Percentiles rank a stretch among this genome's conserved stretches.
phyloP scores from a whole-genome alignment of 2,329 filamentous ascomycete genomes.

The Helicocarpus griseus region DNA sequence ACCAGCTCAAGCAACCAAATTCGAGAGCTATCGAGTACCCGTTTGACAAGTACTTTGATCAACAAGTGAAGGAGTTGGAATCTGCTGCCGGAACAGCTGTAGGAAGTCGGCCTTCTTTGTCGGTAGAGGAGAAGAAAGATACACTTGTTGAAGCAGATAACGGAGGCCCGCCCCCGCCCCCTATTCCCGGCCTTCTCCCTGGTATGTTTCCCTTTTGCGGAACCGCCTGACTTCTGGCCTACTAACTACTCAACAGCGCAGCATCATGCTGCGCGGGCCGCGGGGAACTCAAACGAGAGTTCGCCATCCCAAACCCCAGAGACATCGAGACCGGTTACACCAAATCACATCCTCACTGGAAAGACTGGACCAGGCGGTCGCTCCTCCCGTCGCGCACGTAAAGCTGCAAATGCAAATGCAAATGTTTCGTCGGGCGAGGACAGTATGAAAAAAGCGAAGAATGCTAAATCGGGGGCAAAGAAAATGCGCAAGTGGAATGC shows the following conservation, averaged over 20 bases:
- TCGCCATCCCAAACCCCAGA: constrained; percentile 63
- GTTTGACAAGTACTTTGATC: constrained; percentile 91
- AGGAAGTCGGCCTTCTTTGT: constrained; percentile 37
- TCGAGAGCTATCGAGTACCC: constrained; percentile 70
- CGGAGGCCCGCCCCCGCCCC: constrained; percentile 42
- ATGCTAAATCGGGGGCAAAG: constrained; percentile 52
- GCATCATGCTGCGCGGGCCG: constrained; percentile 33
- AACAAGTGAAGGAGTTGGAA: constrained; percentile 71
- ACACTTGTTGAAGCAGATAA: constrained; percentile 39
- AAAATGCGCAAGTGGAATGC: constrained; percentile 88
- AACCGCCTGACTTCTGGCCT: neutral
- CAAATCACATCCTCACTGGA: constrained; percentile 39
- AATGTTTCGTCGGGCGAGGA: constrained; percentile 75
- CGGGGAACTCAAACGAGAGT: constrained; percentile 52
- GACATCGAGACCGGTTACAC: constrained; percentile 70
- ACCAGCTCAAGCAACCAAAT: constrained; percentile 72
- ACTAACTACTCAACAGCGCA: constrained; percentile 29
- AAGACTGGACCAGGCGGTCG: constrained; percentile 63
- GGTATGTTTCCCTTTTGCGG: constrained; percentile 19
- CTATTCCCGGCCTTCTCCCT: constrained; percentile 43
- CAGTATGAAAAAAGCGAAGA: constrained; percentile 48
- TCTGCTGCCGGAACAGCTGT: constrained; percentile 26
- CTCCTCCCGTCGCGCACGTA: constrained; percentile 70
- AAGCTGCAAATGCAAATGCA: constrained; percentile 46
- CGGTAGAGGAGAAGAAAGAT: constrained; percentile 35